Base-by-base conservation (phyloP, 176 grass and related monocot genomes). In the Triticum urartu region DNA sequence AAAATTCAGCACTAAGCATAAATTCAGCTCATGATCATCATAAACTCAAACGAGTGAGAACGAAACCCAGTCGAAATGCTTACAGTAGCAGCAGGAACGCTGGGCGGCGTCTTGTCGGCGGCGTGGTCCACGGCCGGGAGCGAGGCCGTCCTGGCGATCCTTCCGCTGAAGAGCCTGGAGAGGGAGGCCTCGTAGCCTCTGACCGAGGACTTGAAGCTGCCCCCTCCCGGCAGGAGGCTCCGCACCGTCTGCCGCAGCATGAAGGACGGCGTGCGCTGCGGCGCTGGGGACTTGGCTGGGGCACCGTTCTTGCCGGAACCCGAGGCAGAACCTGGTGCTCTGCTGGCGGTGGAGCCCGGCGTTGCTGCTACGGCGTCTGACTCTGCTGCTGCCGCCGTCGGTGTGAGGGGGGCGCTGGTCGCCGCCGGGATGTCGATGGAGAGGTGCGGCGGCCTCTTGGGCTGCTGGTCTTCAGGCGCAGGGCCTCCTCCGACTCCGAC, bases 191-290 rank as follows among this genome's bases (percentile, higher is more conserved):
- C 86, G 0, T 79, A 90, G 3, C 90, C 84, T 39, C 72, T 81
- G 25, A 81, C 52, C 0, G 86, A 97, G 0, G 84, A 94, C 56
- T 94, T 92, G 90, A 95, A 92, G 86, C 90, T 98, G 17, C 90
- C 88, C 18, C 50, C 82, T 11, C 59, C 82, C 1, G 84, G 87
- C n/a, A 94, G 28, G 2, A 98, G 88, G 75, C 42, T 94, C 87
- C 76, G 90, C 11, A 91, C 70, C 33, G 85, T 85, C 50, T 88
- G 66, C 89, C 80, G 78, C 81, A 75, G 8, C 72, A 85, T 94
- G 1, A 91, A 89, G n/a, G 97, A 92, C 21, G 89, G 69, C 77
- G 94, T 84, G 15, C 56, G 81, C 14, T 88, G 90, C 36, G 88
- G 81, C 71, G 5, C 8, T 52, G 86, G 81, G 6, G 21, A 13